Conservation (phyloP, 2,329 filamentous ascomycete genomes). For the Penicillium italicum region DNA sequence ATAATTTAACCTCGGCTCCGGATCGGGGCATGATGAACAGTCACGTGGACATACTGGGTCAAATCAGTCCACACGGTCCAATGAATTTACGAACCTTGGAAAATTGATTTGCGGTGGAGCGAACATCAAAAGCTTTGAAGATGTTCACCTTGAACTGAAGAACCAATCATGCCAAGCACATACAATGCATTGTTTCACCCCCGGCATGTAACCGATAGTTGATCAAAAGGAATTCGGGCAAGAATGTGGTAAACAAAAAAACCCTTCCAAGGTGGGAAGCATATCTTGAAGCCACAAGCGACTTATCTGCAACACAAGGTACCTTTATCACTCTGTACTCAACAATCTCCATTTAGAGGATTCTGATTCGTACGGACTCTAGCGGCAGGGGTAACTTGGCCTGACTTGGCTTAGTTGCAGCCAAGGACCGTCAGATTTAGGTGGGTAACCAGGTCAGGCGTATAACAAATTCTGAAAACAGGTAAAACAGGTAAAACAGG, state of each 20-base stretch:
- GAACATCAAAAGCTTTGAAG: background rate
- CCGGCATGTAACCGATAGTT: slow-evolving; percentile 1
- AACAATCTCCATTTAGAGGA: background rate
- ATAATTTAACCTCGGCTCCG: slow-evolving; percentile 5
- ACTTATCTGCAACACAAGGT: background rate
- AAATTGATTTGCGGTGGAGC: background rate
- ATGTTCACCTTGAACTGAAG: background rate
- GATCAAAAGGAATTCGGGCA: slow-evolving; percentile 8
- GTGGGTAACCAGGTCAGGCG: background rate
- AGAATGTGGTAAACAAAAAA: slow-evolving; percentile 5
- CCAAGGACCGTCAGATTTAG: slow-evolving; percentile 1
- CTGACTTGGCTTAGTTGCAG: slow-evolving; percentile 9
- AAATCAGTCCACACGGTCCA: background rate
- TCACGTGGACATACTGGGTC: background rate
- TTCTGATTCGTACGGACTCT: background rate
- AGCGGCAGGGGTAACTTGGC: slow-evolving; percentile 4
- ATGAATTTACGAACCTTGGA: background rate
- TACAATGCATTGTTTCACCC: slow-evolving; percentile 5
- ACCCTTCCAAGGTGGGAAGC: too few relatives aligned
- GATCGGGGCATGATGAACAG: slow-evolving; percentile 1
- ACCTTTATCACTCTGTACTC: background rate
- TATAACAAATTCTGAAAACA: background rate
- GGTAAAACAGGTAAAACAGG: background rate
- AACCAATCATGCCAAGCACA: background rate
- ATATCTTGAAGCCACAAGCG: background rate